Evolutionary conservation across 2,329 filamentous ascomycete species (phyloP), one percentile per base, ranked within the genome.

Genomic region (Colletotrichum karsti): DNA sequence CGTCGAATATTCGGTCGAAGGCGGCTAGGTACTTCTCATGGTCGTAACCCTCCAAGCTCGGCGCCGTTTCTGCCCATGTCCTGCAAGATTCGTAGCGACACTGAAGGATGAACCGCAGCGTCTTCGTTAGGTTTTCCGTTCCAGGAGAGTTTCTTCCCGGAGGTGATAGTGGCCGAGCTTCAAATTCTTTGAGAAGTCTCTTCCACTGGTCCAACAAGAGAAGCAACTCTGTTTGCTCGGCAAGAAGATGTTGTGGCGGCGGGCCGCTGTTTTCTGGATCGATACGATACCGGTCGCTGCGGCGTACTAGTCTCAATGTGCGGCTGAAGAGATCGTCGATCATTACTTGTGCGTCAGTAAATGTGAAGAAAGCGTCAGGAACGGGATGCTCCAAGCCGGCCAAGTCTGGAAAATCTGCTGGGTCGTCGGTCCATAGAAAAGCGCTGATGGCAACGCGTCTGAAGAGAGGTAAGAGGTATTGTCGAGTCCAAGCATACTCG

Each of bases 401-500:
- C 4, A 66, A 13, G 4, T 55, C 24, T 1, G 77, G 75, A 3
- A 67, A 54, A 20, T 66, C 57, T 3, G 39, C 18, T 8, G 41
- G 5, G 5, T 50, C 13, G 3, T 42, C 60, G 4, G 26, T 35
- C 12, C 37, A 44, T 5, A 67, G 22, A 7, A 56, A 67, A 0
- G 12, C 7, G 7, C n/a, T 22, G 24, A 44, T 28, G 13, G 39
- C 26, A 0, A 51, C 6, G 5, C 60, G 51, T 15, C 30, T 24
- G 7, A 67, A 64, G 2, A 64, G 9, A 26, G 64, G 64, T 4
- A 64, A 9, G 4, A 67, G 51, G 13, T 67, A 50, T 10, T 66
- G 24, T 6, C 20, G 41, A 9, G 51, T 42, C 59, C 64, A 63
- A 8, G 57, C 33, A 15, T 20, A 48, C 20, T 30, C 51, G 4